Evolutionary conservation across 257 asterid species (phyloP).

Genomic region (Lantana camara): DNA sequence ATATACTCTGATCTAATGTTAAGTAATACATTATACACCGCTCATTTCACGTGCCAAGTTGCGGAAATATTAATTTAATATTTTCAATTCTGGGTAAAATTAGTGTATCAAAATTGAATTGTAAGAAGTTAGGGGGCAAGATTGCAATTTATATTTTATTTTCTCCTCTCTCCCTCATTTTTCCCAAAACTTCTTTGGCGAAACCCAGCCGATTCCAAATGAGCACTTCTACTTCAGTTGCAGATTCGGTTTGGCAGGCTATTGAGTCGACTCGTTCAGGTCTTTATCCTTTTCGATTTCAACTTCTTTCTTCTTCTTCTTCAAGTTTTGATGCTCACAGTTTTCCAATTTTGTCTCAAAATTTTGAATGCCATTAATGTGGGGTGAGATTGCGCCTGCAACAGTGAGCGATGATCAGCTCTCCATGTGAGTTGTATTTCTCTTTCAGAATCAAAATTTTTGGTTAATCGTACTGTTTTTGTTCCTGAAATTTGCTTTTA

Average conservation of each 20-base stretch:
- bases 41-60: too few relatives aligned
- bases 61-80: too few relatives aligned
- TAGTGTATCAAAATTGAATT: too few relatives aligned
- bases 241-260: conserved; percentile 78
- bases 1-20: too few relatives aligned
- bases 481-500: neutral
- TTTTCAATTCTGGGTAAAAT: too few relatives aligned
- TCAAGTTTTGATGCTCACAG: neutral
- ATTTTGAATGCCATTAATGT: conserved; percentile 2
- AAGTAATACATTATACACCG: too few relatives aligned
- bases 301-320: neutral
- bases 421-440: conserved; percentile 50
- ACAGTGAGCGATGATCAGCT: conserved; percentile 91
- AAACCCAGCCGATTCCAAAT: conserved; percentile 35
- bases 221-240: conserved; percentile 57
- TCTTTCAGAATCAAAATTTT: neutral
- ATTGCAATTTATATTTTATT: neutral
- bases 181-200: neutral
- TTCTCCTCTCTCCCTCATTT: neutral
- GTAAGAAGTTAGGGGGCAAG: too few relatives aligned
- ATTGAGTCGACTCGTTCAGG: conserved; percentile 74
- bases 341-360: neutral
- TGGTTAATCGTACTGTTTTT: neutral
- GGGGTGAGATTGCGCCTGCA: conserved; percentile 21
- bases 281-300: conserved; percentile 1